These are phyloP conservation scores for Mrakiaceae sp. DNA, from an alignment of 1,284 basidiomycete species.

Conservation along the genomic window DNA sequence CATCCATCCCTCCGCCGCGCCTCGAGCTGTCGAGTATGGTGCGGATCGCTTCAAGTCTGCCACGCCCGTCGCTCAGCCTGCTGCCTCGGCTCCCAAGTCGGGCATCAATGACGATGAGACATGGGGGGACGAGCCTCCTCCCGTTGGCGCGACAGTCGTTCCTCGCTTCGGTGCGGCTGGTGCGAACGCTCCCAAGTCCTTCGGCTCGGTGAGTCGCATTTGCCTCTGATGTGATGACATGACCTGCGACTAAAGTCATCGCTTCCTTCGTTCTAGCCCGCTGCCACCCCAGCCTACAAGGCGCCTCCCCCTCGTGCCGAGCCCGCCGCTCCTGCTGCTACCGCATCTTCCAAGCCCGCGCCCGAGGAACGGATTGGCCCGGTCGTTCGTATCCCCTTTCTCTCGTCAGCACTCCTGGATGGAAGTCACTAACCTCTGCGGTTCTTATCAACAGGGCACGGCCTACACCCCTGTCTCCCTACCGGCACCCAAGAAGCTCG, in stretches of 20 bases:
- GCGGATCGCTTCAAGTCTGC: slow-evolving; percentile 38
- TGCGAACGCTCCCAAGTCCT: slow-evolving; percentile 5
- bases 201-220: too few relatives aligned
- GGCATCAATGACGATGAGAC: slow-evolving; percentile 18
- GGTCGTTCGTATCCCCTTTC: slow-evolving; percentile 37
- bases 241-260: too few relatives aligned
- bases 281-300: slow-evolving; percentile 5
- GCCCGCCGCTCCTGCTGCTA: not conserved
- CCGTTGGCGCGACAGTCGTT: slow-evolving; percentile 19
- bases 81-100: slow-evolving; percentile 41
- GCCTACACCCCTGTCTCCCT: slow-evolving; percentile 77
- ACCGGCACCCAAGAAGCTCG: slow-evolving; percentile 70
- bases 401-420: not conserved
- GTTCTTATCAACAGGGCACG: slow-evolving; percentile 45
- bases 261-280: not conserved
- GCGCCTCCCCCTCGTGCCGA: not conserved
- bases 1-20: slow-evolving; percentile 38
- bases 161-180: slow-evolving; percentile 15
- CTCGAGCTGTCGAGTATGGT: slow-evolving; percentile 18
- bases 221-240: too few relatives aligned
- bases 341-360: slow-evolving; percentile 3
- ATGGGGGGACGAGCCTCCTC: slow-evolving; percentile 19
- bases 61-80: slow-evolving; percentile 36
- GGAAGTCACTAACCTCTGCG: not conserved
- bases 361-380: slow-evolving; percentile 57